These are phyloP conservation scores for Fusarium protoensiforme DNA, from an alignment of 2,329 filamentous ascomycete species.

Conservation along the genomic window DNA sequence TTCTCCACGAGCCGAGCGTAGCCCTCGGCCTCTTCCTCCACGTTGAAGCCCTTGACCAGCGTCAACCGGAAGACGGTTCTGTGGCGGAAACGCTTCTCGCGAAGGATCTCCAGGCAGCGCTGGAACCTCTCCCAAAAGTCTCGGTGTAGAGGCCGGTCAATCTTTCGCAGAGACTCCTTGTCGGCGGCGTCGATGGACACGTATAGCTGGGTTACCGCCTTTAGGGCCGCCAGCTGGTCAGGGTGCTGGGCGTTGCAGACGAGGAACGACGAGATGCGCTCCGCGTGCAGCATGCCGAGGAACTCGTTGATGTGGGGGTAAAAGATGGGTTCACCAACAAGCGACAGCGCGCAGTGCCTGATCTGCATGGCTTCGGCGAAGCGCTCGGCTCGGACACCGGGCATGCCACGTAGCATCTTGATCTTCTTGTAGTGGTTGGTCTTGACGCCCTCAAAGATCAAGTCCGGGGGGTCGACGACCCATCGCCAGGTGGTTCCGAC, in stretches of 20 bases:
- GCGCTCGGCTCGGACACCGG: slow-evolving; percentile 89
- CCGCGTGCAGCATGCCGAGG: slow-evolving; percentile 81
- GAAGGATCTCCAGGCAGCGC: slow-evolving; percentile 88
- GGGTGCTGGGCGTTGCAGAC: slow-evolving; percentile 98
- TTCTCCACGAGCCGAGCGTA: slow-evolving; percentile 91
- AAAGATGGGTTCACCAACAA: slow-evolving; percentile 98
- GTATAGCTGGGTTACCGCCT: slow-evolving; percentile 93
- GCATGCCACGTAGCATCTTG: slow-evolving; percentile 94
- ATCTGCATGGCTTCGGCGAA: slow-evolving; percentile 95
- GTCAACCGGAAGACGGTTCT: slow-evolving; percentile 95
- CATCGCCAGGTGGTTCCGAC: slow-evolving; percentile 97
- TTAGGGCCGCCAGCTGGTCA: slow-evolving; percentile 83
- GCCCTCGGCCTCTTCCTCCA: slow-evolving; percentile 90
- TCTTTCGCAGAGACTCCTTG: slow-evolving; percentile 84
- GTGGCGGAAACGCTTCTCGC: slow-evolving; percentile 84
- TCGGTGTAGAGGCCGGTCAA: slow-evolving; percentile 91
- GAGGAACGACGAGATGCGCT: slow-evolving; percentile 92
- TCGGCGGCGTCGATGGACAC: slow-evolving; percentile 97
- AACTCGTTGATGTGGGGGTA: slow-evolving; percentile 98
- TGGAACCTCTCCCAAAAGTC: slow-evolving; percentile 99
- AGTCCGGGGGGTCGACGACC: slow-evolving; percentile 89
- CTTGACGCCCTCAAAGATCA: slow-evolving; percentile 92
- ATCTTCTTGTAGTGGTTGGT: slow-evolving; percentile 96
- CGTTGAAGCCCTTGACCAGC: slow-evolving; percentile 97
- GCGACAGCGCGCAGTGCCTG: slow-evolving; percentile 88